Percentiles rank a stretch among this genome's conserved stretches.
These are phyloP conservation scores for Casuarina glauca DNA, from an alignment of 306 rosid genomes.

Conservation along the genomic window DNA sequence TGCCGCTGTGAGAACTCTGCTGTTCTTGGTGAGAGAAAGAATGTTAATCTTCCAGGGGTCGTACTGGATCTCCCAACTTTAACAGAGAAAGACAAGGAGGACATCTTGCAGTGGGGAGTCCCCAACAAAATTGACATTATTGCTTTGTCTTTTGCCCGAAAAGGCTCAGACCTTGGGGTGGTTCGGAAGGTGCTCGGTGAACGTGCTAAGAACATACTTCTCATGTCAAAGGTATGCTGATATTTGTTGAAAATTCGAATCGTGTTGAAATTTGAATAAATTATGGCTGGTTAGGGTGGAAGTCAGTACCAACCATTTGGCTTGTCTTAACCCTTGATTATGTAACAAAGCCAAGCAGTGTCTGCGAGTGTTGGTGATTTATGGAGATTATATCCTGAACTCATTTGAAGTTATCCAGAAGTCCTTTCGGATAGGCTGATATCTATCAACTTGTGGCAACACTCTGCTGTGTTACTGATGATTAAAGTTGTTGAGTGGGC, in stretches of 20 bases:
- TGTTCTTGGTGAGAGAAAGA: conserved; percentile 91
- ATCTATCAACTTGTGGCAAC: conserved; percentile 9
- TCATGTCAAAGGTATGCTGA: conserved; percentile 85
- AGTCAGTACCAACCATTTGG: not conserved
- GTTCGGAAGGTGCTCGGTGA: conserved; percentile 81
- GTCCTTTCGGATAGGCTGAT: conserved; percentile 5
- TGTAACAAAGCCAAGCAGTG: not conserved
- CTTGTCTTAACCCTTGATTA: not conserved
- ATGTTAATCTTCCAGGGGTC: conserved; percentile 94
- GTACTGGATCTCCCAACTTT: conserved; percentile 93
- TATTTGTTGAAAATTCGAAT: conserved; percentile 2
- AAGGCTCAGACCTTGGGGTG: conserved; percentile 88
- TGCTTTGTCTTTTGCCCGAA: conserved; percentile 95
- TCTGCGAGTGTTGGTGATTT: not conserved
- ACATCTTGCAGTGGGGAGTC: conserved; percentile 81
- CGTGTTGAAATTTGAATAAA: not conserved
- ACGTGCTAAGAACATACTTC: conserved; percentile 83
- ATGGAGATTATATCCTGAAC: not conserved
- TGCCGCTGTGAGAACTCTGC: conserved; percentile 96
- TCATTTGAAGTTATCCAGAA: not conserved
- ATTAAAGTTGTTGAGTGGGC: too few relatives aligned
- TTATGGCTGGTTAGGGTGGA: not conserved
- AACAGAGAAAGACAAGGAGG: conserved; percentile 92
- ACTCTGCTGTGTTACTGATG: too few relatives aligned
- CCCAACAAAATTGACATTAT: conserved; percentile 93